phyloP scores from a whole-genome alignment of 2,329 filamentous ascomycete genomes.

The Epichloe sp. region DNA sequence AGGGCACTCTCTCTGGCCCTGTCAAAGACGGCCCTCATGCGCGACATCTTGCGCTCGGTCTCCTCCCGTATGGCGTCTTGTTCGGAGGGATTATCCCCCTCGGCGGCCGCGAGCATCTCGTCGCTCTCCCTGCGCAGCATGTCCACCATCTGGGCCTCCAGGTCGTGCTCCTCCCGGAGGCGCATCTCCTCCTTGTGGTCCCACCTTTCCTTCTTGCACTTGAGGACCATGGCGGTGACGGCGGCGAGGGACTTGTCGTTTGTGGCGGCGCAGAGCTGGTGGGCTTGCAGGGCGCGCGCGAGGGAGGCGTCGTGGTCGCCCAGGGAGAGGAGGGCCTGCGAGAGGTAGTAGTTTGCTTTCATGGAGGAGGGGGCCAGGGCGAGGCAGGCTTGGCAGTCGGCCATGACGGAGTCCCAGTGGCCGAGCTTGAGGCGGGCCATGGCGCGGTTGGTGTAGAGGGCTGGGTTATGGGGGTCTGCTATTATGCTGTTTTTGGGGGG shows the following conservation, averaged over 20 bases:
- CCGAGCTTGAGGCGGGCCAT: conserved; percentile 66
- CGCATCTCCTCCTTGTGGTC: conserved; percentile 56
- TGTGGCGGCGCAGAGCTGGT: conserved; percentile 50
- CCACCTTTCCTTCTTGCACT: conserved; percentile 79
- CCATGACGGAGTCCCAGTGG: conserved; percentile 60
- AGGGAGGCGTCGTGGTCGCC: conserved; percentile 55
- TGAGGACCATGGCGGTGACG: conserved; percentile 61
- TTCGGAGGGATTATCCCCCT: conserved; percentile 35
- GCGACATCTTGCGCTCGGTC: conserved; percentile 30
- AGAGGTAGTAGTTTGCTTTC: conserved; percentile 75
- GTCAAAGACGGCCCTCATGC: conserved; percentile 38
- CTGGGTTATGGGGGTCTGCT: conserved; percentile 61
- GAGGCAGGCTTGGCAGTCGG: conserved; percentile 66
- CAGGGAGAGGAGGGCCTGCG: conserved; percentile 69
- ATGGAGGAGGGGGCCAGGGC: conserved; percentile 50
- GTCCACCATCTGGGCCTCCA: conserved; percentile 47
- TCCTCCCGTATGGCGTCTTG: conserved; percentile 33
- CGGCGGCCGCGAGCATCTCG: conserved; percentile 22
- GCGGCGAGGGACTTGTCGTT: conserved; percentile 55
- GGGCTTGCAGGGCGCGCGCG: conserved; percentile 55
- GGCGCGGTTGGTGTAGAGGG: conserved; percentile 81
- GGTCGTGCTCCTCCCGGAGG: conserved; percentile 37
- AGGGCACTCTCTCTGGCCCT: conserved; percentile 30
- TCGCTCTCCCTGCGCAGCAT: conserved; percentile 35
- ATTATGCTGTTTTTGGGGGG: conserved; percentile 48